Evolutionary conservation across 768 basidiomycete genomes (phyloP).

Genomic region (Leccinum disarticulatum): DNA sequence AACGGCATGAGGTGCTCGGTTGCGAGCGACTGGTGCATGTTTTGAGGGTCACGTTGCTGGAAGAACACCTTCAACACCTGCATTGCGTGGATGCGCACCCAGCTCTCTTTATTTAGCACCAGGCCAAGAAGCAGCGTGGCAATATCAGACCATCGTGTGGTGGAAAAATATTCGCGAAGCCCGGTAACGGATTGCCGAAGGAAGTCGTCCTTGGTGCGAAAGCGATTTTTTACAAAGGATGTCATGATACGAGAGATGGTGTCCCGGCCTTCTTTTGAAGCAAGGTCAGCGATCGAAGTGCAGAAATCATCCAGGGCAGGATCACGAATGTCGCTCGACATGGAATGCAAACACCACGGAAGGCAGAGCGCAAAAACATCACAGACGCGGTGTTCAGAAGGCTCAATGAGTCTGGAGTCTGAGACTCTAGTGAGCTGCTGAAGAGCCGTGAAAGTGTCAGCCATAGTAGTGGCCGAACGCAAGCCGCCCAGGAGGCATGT

Average conservation of each 20-base stretch:
- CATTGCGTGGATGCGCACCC: slow-evolving; percentile 81
- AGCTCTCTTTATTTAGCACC: slow-evolving; percentile 77
- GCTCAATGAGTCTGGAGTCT: slow-evolving; percentile 68
- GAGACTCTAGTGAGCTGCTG: slow-evolving; percentile 58
- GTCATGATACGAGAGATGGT: slow-evolving; percentile 87
- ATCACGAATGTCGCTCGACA: slow-evolving; percentile 61
- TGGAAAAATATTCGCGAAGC: slow-evolving; percentile 81
- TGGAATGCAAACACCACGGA: slow-evolving; percentile 87
- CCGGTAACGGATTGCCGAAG: slow-evolving; percentile 84
- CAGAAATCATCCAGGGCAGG: slow-evolving; percentile 68
- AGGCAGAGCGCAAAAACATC: slow-evolving; percentile 78
- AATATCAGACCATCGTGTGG: slow-evolving; percentile 74
- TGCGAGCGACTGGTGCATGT: slow-evolving; percentile 69
- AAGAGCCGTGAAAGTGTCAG: slow-evolving; percentile 66
- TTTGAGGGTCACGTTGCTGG: slow-evolving; percentile 78
- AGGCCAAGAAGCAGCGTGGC: slow-evolving; percentile 85
- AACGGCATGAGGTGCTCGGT: slow-evolving; percentile 91
- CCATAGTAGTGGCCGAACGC: slow-evolving; percentile 71
- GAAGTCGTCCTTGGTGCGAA: slow-evolving; percentile 92
- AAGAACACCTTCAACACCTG: slow-evolving; percentile 88
- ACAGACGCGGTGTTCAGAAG: slow-evolving; percentile 68
- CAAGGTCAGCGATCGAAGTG: slow-evolving; percentile 67
- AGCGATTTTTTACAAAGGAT: slow-evolving; percentile 83
- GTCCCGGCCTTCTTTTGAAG: slow-evolving; percentile 67
- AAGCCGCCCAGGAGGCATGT: slow-evolving; percentile 72